A percentile compares a stretch with the other conserved stretches of the same genome.
Evolutionary conservation across 106 monocot genomes (phyloP).

Genomic region (Dendrobium officinale): DNA sequence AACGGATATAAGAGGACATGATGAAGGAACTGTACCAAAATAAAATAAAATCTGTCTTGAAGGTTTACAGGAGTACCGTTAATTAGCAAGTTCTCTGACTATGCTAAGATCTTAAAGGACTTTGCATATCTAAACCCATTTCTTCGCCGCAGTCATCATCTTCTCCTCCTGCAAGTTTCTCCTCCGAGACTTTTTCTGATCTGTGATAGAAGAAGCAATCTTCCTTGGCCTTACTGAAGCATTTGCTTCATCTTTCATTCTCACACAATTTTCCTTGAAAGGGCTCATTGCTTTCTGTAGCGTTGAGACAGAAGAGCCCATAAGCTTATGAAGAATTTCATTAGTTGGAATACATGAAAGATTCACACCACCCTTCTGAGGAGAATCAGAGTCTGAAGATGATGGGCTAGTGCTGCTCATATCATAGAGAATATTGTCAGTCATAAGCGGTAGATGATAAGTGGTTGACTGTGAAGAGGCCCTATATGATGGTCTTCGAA

Average conservation of each 20-base stretch:
- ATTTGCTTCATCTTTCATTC: constrained; percentile 9
- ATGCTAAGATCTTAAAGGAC: not conserved
- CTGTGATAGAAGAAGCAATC: constrained; percentile 14
- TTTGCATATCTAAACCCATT: constrained; percentile 30
- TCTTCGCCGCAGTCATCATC: constrained; percentile 11
- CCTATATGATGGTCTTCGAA: constrained; percentile 15
- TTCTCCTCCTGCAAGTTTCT: constrained; percentile 21
- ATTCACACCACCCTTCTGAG: constrained; percentile 8
- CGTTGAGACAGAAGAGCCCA: not conserved
- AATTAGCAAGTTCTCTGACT: not conserved
- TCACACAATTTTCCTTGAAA: constrained; percentile 16
- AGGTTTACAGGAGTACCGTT: not conserved
- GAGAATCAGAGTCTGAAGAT: constrained; percentile 39
- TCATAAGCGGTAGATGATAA: constrained; percentile 20
- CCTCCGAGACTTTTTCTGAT: constrained; percentile 25
- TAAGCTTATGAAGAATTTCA: not conserved
- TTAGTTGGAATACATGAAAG: not conserved
- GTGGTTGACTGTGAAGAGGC: constrained; percentile 5
- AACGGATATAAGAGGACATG: too few relatives aligned
- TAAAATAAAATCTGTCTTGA: too few relatives aligned
- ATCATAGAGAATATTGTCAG: constrained; percentile 48
- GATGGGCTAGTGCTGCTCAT: constrained; percentile 45
- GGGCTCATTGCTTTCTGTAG: constrained; percentile 14
- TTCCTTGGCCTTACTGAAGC: constrained; percentile 9
- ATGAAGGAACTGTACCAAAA: too few relatives aligned